Percentiles rank a stretch among this genome's conserved stretches.
Conservation (phyloP, 1,139 yeast genomes). For the Spencermartinsiella ligniputridi region DNA sequence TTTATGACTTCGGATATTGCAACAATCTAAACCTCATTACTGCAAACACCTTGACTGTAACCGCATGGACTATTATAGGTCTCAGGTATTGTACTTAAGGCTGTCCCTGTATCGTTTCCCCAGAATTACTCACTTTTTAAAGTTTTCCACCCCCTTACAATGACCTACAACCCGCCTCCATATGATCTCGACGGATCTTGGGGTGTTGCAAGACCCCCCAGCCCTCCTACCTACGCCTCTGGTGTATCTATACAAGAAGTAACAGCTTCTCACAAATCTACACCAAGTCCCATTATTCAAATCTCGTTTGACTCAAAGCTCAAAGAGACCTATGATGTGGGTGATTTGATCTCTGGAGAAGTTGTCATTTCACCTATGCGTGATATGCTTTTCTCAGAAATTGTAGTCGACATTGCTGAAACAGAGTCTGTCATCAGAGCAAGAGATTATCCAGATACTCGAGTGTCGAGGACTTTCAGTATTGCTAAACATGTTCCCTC, state of each 20-base stretch:
- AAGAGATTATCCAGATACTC: slow-evolving; percentile 12
- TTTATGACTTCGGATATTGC: too few species aligned
- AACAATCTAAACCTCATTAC: too few species aligned
- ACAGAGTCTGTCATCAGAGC: slow-evolving; percentile 14
- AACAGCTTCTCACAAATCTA: background rate
- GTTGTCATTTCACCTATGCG: slow-evolving; percentile 8
- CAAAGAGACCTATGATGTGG: slow-evolving; percentile 4
- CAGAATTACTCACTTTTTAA: too few species aligned
- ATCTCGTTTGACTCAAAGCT: background rate
- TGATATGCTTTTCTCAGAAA: slow-evolving; percentile 7
- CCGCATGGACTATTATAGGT: too few species aligned
- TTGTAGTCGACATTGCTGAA: slow-evolving; percentile 10
- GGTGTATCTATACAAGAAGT: background rate
- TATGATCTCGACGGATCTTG: too few species aligned
- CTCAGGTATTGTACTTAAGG: too few species aligned
- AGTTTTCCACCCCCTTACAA: too few species aligned
- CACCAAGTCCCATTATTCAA: background rate
- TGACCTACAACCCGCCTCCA: too few species aligned
- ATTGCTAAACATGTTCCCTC: slow-evolving; percentile 9
- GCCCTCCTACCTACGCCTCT: background rate
- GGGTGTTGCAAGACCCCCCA: too few species aligned
- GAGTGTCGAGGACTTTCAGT: slow-evolving; percentile 4
- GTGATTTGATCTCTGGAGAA: slow-evolving; percentile 12
- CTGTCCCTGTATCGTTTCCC: too few species aligned
- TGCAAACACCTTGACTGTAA: too few species aligned